Base-by-base conservation (phyloP, 495 filamentous ascomycete genomes). In the Aspergillus haitiensis region DNA sequence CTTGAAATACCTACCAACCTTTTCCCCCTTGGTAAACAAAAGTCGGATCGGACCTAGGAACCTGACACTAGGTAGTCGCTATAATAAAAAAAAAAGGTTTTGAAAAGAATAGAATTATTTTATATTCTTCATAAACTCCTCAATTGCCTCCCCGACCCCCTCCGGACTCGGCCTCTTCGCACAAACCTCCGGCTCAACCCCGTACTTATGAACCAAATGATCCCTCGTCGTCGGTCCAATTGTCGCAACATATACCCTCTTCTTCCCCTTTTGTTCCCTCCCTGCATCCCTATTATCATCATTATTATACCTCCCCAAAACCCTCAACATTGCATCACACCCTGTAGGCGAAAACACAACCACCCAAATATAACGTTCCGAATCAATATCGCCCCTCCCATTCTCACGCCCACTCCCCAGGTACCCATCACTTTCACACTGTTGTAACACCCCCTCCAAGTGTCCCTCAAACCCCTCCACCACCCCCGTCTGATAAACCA, bases 161-260 rank as follows among this genome's bases (percentile, higher is more conserved):
- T 95, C 88, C 4, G 92, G 88, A 72, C 84, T 96, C 10, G 94
- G 94, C 66, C 77, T 88, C 66, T 78, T 81, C 15, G 94, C 90
- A 70, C 88, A 93, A 37, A 92, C 91, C 77, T 98, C 87, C 15
- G 92, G 84, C 65, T 86, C 80, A 64, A 88, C 86, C 8, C 77
- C 86, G 72, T 91, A 92, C 50, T 79, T 78, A 21, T 75, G 75
- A 7, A 77, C 66, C 48, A 98, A 72, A 74, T 90, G 83, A 69
- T 89, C 88, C 55, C 88, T 78, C 34, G 95, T 99, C 52, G 95
- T 99, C 13, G 95, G 93, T 27, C 94, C 94, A 72, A 99, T 99
- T 3, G 91, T 93, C 11, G 88, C 90, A 59, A 97, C 75, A 65
- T 80, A 87, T 13, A 85, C 82, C 53, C 62, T 72, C 56, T 67